These are phyloP conservation scores for Aspergillus ibericus DNA, from an alignment of 2,329 filamentous ascomycete species.

Conservation along the genomic window DNA sequence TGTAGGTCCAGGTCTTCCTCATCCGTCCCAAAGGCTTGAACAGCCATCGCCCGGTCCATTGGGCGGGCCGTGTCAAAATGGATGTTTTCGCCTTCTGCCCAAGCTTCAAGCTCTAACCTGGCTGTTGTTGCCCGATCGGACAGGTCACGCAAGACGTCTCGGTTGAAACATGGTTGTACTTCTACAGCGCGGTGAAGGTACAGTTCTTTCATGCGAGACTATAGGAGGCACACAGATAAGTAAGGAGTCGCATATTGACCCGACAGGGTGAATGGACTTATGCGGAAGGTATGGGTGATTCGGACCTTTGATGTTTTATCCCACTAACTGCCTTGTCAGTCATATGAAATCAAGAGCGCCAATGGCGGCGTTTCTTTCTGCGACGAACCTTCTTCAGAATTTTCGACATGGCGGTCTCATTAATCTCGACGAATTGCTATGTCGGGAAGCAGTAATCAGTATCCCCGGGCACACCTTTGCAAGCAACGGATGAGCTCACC, in stretches of 20 bases:
- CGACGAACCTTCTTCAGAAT: slow-evolving; percentile 83
- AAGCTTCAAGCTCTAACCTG: slow-evolving; percentile 88
- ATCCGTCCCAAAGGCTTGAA: slow-evolving; percentile 63
- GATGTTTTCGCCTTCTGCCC: slow-evolving; percentile 94
- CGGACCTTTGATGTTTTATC: slow-evolving; percentile 93
- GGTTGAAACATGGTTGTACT: slow-evolving; percentile 97
- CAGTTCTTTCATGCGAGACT: slow-evolving; percentile 94
- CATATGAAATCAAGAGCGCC: slow-evolving; percentile 13
- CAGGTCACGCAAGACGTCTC: slow-evolving; percentile 91
- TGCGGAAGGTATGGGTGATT: slow-evolving; percentile 4
- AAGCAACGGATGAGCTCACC: slow-evolving; percentile 39
- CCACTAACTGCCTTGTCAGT: slow-evolving; percentile 59
- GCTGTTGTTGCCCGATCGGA: slow-evolving; percentile 98
- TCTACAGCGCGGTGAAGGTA: slow-evolving; percentile 95
- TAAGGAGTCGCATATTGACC: slow-evolving; percentile 4
- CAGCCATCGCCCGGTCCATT: slow-evolving; percentile 38
- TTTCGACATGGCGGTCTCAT: slow-evolving; percentile 96
- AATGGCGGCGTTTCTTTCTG: background rate
- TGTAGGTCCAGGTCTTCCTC: slow-evolving; percentile 88
- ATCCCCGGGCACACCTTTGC: background rate
- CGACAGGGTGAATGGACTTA: background rate
- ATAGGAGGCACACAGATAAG: slow-evolving; percentile 33
- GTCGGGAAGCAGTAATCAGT: slow-evolving; percentile 6
- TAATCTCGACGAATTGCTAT: slow-evolving; percentile 95
- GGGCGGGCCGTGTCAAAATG: slow-evolving; percentile 64